Percentiles rank a stretch among this genome's conserved stretches.
Evolutionary conservation across 139 green algal genomes (phyloP).

Genomic region (Spirogloea muscicola): DNA sequence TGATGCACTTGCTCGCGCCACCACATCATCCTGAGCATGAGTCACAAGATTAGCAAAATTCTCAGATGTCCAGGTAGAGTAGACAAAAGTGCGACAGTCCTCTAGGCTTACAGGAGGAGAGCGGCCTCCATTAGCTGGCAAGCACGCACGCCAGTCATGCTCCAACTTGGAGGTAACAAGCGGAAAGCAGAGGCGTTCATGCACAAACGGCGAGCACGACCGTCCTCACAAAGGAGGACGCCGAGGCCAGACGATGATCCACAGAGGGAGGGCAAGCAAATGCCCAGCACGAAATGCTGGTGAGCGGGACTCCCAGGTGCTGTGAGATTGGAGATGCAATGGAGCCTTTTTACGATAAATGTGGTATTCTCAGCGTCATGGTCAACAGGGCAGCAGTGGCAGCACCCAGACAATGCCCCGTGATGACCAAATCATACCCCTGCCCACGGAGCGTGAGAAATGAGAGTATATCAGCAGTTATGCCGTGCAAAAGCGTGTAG

Average conservation of each 20-base stretch:
- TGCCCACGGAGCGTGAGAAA: neutral
- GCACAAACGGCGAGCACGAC: too few relatives aligned
- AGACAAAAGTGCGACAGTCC: too few relatives aligned
- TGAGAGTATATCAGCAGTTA: neutral
- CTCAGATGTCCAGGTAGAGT: neutral
- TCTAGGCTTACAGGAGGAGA: too few relatives aligned
- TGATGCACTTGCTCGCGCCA: slow-evolving; percentile 8
- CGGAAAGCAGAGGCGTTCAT: too few relatives aligned
- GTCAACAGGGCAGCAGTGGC: slow-evolving; percentile 22
- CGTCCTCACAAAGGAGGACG: slow-evolving; percentile 21
- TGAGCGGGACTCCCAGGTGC: neutral
- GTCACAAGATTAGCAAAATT: neutral
- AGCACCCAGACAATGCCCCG: slow-evolving; percentile 29
- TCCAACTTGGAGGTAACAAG: slow-evolving; percentile 11
- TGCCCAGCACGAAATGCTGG: slow-evolving; percentile 15
- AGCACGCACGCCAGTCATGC: neutral
- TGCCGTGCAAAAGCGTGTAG: neutral
- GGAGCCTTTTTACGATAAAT: neutral
- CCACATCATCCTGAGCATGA: slow-evolving; percentile 25
- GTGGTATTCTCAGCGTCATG: slow-evolving; percentile 12
- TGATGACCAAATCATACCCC: slow-evolving; percentile 19
- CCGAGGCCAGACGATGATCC: neutral
- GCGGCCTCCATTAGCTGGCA: too few relatives aligned
- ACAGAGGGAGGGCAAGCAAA: slow-evolving; percentile 20
- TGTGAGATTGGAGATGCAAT: neutral